These are phyloP conservation scores for Phylloboletellus chloephorus DNA, from an alignment of 1,284 basidiomycete species.

Conservation along the genomic window DNA sequence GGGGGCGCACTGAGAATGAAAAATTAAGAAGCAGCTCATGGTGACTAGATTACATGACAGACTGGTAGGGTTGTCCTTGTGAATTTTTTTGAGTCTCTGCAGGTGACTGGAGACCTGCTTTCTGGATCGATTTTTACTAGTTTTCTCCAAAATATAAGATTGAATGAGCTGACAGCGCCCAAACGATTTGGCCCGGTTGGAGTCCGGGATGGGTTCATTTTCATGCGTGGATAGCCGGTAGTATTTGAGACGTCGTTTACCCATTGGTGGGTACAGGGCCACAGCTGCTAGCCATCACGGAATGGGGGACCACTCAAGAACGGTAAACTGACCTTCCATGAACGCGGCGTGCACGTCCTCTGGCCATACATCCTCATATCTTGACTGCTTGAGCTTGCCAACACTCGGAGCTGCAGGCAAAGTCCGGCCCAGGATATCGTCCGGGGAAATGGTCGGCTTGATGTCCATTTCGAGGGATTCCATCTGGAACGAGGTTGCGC, in stretches of 20 bases:
- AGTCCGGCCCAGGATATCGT: conserved; percentile 6
- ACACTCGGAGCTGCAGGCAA: neutral
- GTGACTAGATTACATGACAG: conserved; percentile 10
- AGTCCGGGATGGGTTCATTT: conserved; percentile 8
- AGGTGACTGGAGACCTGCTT: conserved; percentile 33
- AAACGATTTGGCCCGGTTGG: conserved; percentile 26
- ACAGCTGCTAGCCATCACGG: conserved; percentile 21
- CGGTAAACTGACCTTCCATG: conserved; percentile 30
- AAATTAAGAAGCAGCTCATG: neutral
- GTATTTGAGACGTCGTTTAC: conserved; percentile 33
- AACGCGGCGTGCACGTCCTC: conserved; percentile 34
- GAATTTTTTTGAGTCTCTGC: conserved; percentile 30
- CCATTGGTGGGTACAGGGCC: conserved; percentile 33
- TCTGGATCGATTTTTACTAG: conserved; percentile 31
- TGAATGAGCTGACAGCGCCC: conserved; percentile 33
- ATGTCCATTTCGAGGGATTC: conserved; percentile 18
- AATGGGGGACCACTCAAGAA: neutral
- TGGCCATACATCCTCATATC: conserved; percentile 33
- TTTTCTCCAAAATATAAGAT: conserved; percentile 34
- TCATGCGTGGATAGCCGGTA: conserved; percentile 24
- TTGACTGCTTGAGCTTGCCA: conserved; percentile 27
- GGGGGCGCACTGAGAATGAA: conserved; percentile 15
- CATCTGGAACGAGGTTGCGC: conserved; percentile 20
- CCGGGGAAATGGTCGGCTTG: conserved; percentile 11
- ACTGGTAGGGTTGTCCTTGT: conserved; percentile 29